These are phyloP conservation scores for Saururus chinensis DNA, from an alignment of 164 flowering plant species.

Conservation along the genomic window DNA sequence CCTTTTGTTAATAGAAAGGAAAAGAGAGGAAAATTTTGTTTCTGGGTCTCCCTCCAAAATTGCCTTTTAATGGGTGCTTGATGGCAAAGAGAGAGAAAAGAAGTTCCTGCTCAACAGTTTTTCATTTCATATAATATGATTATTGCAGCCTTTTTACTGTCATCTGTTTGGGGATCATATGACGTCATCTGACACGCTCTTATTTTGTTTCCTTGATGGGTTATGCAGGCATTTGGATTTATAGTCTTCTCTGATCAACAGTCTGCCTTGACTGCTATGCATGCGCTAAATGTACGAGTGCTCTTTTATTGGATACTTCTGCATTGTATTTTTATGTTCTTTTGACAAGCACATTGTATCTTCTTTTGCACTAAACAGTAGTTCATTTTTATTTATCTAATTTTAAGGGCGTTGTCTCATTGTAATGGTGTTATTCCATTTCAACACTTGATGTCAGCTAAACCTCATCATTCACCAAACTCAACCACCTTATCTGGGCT, in stretches of 20 bases:
- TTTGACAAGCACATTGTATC: too few relatives aligned
- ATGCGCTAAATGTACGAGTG: constrained; percentile 66
- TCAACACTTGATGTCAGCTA: too few relatives aligned
- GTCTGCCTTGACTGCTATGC: constrained; percentile 69
- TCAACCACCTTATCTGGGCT: too few relatives aligned
- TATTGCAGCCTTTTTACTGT: background rate
- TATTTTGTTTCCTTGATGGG: constrained; percentile 9
- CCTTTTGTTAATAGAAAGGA: background rate
- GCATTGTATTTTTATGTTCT: too few relatives aligned
- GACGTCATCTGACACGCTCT: background rate
- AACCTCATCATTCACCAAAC: too few relatives aligned
- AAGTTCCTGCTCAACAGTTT: background rate
- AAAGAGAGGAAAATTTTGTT: too few relatives aligned
- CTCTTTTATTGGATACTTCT: background rate
- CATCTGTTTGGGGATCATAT: background rate
- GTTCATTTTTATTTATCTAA: too few relatives aligned
- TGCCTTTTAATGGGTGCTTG: background rate
- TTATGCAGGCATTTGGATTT: constrained; percentile 77
- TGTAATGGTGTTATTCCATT: too few relatives aligned
- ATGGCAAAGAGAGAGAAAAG: background rate
- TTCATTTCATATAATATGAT: background rate
- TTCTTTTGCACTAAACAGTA: too few relatives aligned
- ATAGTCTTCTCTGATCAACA: constrained; percentile 77
- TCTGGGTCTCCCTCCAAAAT: too few relatives aligned
- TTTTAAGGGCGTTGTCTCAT: too few relatives aligned